Evolutionary conservation across 2,329 filamentous ascomycete genomes (phyloP), one percentile per base, ranked within the genome.

Genomic region (Catunica adiposa): DNA sequence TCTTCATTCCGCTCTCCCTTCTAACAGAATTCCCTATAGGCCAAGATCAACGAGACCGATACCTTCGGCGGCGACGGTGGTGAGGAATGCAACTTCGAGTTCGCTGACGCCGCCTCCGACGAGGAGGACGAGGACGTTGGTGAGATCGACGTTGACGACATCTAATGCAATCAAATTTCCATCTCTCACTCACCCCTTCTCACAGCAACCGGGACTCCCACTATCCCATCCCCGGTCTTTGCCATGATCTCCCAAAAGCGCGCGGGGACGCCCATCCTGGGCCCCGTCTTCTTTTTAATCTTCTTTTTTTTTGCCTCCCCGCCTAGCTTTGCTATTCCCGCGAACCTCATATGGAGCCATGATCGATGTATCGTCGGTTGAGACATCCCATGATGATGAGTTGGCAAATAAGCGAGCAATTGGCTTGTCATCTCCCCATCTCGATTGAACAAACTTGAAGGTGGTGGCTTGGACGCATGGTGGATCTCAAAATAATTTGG

Each of bases 31-130:
- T 3, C 31, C 9, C 31, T 50, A 38, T 25, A 58, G 57, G 92
- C 92, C 69, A 97, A 97, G 84, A 98, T 98, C 81, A 98, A 98
- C 81, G 92, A 98, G 80, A 95, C 89, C 61, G 92, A 97, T 71
- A 94, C 88, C 51, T 94, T 84, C 66, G 81, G 87, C 66, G 86
- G 89, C 71, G 86, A 89, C 70, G 89, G 89, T 70, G 85, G 94
- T 69, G 90, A 92, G 71, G 88, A 95, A 66, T 88, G 86, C 74
- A 92, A 92, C 73, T 95, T 98, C 77, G 92, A 97, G 75, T 97
- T 97, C 76, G 92, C 94, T 73, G 89, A 97, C 70, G 90, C 95
- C 71, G 83, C 86, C 66, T 78, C 75, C 53, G 68, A 78, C 22
- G 67, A 67, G 42, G 78, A 78, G 31, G 75, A 74, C 54, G 76